A percentile compares a stretch with the other conserved stretches of the same genome.
These are phyloP conservation scores for Eucalyptus marginata DNA, from an alignment of 345 rosid species.

Conservation along the genomic window DNA sequence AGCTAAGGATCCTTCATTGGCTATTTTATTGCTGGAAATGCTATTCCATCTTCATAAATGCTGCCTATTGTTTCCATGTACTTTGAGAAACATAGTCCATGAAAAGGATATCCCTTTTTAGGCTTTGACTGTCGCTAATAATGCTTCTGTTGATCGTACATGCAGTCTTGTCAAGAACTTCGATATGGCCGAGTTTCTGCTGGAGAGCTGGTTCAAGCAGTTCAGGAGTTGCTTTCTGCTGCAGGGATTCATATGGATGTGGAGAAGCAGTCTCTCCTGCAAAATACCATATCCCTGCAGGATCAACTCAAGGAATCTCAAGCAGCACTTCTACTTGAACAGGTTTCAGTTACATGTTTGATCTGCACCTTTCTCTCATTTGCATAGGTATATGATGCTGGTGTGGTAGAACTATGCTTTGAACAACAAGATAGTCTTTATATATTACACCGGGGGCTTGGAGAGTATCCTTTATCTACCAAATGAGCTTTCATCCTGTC, in stretches of 20 bases:
- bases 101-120: neutral
- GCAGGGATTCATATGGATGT: slow-evolving; percentile 77
- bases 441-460: neutral
- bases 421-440: neutral
- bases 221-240: slow-evolving; percentile 88
- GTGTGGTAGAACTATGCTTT: neutral
- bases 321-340: slow-evolving; percentile 70
- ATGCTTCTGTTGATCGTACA: neutral
- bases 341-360: slow-evolving; percentile 28
- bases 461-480: neutral
- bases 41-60: neutral
- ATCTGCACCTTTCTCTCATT: neutral
- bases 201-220: slow-evolving; percentile 77
- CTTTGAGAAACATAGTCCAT: neutral
- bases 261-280: slow-evolving; percentile 73
- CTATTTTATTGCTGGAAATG: neutral
- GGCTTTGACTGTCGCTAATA: neutral
- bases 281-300: slow-evolving; percentile 59
- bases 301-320: slow-evolving; percentile 71
- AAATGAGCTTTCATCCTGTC: neutral
- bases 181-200: slow-evolving; percentile 77
- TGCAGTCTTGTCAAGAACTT: slow-evolving; percentile 43
- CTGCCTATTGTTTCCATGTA: neutral
- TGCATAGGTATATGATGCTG: neutral
- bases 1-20: neutral